phyloP scores from a whole-genome alignment of 2,329 filamentous ascomycete genomes.

The Arthrobotrys megalospora region DNA sequence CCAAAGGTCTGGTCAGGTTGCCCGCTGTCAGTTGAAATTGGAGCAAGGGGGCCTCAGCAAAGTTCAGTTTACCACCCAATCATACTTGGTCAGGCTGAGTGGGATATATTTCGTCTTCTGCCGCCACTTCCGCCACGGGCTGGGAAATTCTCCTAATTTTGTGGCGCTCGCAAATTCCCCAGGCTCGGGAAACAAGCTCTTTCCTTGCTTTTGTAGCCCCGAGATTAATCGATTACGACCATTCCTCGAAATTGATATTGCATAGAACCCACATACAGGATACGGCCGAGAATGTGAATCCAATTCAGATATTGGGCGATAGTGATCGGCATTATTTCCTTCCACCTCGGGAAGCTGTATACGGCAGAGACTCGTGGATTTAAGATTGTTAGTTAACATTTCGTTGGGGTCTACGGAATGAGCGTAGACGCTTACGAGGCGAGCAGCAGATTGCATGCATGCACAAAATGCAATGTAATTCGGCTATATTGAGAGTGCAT shows the following conservation, averaged over 20 bases:
- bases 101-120: constrained; percentile 31
- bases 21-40: constrained; percentile 60
- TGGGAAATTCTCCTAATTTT: constrained; percentile 61
- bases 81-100: constrained; percentile 17
- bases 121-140: constrained; percentile 59
- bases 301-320: constrained; percentile 32
- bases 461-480: constrained; percentile 43
- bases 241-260: constrained; percentile 18
- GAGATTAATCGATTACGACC: constrained; percentile 36
- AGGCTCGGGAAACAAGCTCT: constrained; percentile 29
- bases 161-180: constrained; percentile 50
- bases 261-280: background rate
- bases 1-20: constrained; percentile 57
- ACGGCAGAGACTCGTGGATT: constrained; percentile 36
- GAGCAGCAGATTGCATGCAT: constrained; percentile 53
- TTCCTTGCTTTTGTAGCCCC: constrained; percentile 15
- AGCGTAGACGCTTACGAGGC: constrained; percentile 52
- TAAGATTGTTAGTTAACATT: constrained; percentile 43
- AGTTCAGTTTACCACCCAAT: constrained; percentile 13
- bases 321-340: constrained; percentile 41
- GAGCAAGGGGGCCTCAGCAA: constrained; percentile 37
- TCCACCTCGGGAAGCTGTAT: constrained; percentile 53
- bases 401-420: constrained; percentile 42
- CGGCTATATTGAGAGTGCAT: constrained; percentile 60
- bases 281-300: constrained; percentile 31